Conservation (phyloP, 2,329 filamentous ascomycete species). For the Calonectria pteridis region DNA sequence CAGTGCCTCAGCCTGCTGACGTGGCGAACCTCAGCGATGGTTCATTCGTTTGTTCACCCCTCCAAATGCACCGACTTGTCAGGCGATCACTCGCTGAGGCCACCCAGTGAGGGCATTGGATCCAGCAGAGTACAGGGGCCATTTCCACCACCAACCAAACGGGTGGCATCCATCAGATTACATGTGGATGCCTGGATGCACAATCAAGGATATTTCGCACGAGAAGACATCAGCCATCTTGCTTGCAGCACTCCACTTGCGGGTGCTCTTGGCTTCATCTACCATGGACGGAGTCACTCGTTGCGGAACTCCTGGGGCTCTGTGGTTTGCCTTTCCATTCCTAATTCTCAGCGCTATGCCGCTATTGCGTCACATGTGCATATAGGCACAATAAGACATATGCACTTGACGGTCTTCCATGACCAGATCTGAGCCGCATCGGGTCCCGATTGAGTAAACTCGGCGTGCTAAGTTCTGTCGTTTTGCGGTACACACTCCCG, state of each 20-base stretch:
- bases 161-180: neutral
- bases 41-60: constrained; percentile 14
- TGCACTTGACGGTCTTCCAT: neutral
- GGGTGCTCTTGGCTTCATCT: no score
- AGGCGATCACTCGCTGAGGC: constrained; percentile 24
- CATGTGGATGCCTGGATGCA: neutral
- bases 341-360: neutral
- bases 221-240: neutral
- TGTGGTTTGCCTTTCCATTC: neutral
- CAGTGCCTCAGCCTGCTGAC: constrained; percentile 32
- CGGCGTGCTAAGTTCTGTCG: neutral
- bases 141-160: neutral
- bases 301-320: neutral
- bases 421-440: constrained; percentile 12
- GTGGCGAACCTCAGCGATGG: constrained; percentile 29
- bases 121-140: neutral
- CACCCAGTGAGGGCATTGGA: neutral
- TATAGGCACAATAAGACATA: constrained; percentile 1
- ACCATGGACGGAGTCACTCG: neutral
- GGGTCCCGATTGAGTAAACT: neutral
- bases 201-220: neutral
- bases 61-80: constrained; percentile 32
- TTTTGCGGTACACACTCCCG: neutral
- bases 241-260: no score
- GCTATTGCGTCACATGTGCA: constrained; percentile 21